These are phyloP conservation scores for Parietaria judaica DNA, from an alignment of 306 rosid genomes.

Conservation along the genomic window DNA sequence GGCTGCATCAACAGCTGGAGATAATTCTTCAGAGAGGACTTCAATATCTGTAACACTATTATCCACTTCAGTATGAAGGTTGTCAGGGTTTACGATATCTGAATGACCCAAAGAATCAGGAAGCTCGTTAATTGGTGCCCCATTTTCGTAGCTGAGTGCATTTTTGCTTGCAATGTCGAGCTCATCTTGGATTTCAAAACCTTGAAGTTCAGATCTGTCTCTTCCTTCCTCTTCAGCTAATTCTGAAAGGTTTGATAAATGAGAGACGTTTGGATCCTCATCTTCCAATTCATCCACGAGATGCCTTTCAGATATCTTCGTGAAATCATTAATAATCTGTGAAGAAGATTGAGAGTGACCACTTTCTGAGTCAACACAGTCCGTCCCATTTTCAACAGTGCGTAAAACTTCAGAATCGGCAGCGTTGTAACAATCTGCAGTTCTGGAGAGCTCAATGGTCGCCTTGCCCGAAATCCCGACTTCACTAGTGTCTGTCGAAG, in stretches of 20 bases:
- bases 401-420: conserved; percentile 24
- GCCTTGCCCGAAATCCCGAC: conserved; percentile 32
- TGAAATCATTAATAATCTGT: conserved; percentile 26
- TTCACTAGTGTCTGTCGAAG: conserved; percentile 27
- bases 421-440: conserved; percentile 18
- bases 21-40: conserved; percentile 28
- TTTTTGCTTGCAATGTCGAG: conserved; percentile 28
- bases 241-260: conserved; percentile 30
- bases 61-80: conserved; percentile 18
- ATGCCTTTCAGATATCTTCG: conserved; percentile 27
- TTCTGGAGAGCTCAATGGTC: conserved; percentile 27
- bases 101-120: conserved; percentile 19
- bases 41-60: conserved; percentile 21
- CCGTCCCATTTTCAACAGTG: conserved; percentile 24
- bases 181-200: conserved; percentile 26
- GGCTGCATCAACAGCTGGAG: conserved; percentile 25
- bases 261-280: conserved; percentile 20
- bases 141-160: conserved; percentile 22
- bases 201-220: conserved; percentile 23
- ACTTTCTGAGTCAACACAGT: conserved; percentile 29
- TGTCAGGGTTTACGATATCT: conserved; percentile 16
- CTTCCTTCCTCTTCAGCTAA: conserved; percentile 29
- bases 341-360: conserved; percentile 23
- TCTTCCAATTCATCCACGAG: conserved; percentile 27
- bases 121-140: conserved; percentile 24